Evolutionary conservation across 768 basidiomycete species (phyloP).

Genomic region (Termitomyces sp.): DNA sequence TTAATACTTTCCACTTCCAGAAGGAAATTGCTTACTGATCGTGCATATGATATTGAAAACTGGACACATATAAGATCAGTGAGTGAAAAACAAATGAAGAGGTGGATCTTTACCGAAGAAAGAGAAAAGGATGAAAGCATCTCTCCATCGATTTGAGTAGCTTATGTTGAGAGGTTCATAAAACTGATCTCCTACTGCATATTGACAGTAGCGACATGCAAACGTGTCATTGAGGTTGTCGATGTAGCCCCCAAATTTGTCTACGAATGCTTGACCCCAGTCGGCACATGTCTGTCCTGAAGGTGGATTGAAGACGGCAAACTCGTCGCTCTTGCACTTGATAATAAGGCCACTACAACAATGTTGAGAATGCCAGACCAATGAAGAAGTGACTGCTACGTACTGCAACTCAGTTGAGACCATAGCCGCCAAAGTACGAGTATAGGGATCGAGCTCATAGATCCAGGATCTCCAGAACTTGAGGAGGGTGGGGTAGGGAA

Average conservation of each 20-base stretch:
- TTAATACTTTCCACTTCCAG: neutral
- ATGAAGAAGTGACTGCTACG: conserved; percentile 9
- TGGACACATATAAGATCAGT: conserved; percentile 12
- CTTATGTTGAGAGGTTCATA: conserved; percentile 61
- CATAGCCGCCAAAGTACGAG: conserved; percentile 65
- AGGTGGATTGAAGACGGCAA: conserved; percentile 67
- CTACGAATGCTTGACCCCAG: conserved; percentile 69
- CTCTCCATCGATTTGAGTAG: conserved; percentile 60
- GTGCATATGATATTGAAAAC: conserved; percentile 68
- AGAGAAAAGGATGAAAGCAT: conserved; percentile 59
- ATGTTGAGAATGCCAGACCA: conserved; percentile 8
- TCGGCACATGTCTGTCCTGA: conserved; percentile 61
- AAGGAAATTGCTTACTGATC: conserved; percentile 27
- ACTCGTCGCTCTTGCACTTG: conserved; percentile 62
- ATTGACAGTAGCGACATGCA: conserved; percentile 72
- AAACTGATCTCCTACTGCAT: conserved; percentile 62
- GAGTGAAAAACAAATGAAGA: neutral
- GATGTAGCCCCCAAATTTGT: conserved; percentile 64
- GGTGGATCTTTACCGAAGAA: conserved; percentile 41
- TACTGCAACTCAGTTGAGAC: conserved; percentile 73
- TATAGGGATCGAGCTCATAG: conserved; percentile 68
- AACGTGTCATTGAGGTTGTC: conserved; percentile 55
- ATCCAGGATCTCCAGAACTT: conserved; percentile 76
- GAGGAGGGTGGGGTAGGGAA: conserved; percentile 59
- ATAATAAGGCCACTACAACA: conserved; percentile 52